These are phyloP conservation scores for Volvox africanus DNA, from an alignment of 139 green algal species.

Conservation along the genomic window DNA sequence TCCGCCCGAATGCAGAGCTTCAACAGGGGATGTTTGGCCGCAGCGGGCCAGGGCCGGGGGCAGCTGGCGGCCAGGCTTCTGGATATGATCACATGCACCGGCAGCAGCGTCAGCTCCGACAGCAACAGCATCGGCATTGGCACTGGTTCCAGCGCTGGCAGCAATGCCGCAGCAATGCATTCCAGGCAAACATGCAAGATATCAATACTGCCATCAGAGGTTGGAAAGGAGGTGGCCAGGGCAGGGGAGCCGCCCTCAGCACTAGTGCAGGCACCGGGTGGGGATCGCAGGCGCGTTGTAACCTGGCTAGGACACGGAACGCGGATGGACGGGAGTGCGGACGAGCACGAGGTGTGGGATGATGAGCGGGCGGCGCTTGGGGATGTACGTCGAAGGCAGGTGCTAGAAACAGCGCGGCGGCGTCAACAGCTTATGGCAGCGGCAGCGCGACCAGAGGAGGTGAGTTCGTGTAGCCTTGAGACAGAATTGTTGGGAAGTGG, in stretches of 20 bases:
- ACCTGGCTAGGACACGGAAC: neutral
- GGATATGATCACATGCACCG: neutral
- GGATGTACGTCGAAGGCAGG: constrained; percentile 15
- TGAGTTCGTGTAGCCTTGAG: neutral
- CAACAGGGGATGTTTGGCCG: neutral
- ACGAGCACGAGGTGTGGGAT: neutral
- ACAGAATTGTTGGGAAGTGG: no score
- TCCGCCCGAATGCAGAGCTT: constrained; percentile 1
- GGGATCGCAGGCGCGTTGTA: neutral
- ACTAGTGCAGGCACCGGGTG: neutral
- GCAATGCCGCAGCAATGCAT: no score
- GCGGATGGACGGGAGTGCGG: neutral
- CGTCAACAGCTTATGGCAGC: neutral
- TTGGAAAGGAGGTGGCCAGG: neutral
- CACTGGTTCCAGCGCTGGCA: no score
- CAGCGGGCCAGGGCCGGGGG: neutral
- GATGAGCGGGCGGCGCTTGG: constrained; percentile 6
- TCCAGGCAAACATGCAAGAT: no score
- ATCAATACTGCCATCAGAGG: neutral
- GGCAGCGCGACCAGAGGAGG: constrained; percentile 37
- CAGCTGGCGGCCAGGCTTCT: constrained; percentile 20
- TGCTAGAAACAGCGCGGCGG: constrained; percentile 20
- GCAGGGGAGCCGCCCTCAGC: neutral
- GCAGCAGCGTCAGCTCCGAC: neutral
- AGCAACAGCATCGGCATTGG: no score